These are phyloP conservation scores for Brassica napus DNA, from an alignment of 345 rosid species.

Conservation along the genomic window Da-Ae NC_063442.1:13954501-13955000, in stretches of 20 bases:
- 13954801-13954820: constrained; percentile 36
- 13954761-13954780: constrained; percentile 8
- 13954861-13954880: constrained; percentile 71
- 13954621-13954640: constrained; percentile 46
- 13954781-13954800: neutral
- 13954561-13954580: neutral
- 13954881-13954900: constrained; percentile 94
- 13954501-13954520: constrained; percentile 69
- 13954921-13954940: no score
- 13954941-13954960: neutral
- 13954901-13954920: neutral
- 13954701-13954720: constrained; percentile 76
- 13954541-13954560: constrained; percentile 63
- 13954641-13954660: constrained; percentile 93
- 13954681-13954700: constrained; percentile 69
- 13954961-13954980: constrained; percentile 51
- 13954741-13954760: neutral
- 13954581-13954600: neutral
- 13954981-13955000: constrained; percentile 91
- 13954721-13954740: neutral
- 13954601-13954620: constrained; percentile 13
- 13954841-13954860: constrained; percentile 80
- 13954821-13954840: constrained; percentile 94
- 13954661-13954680: constrained; percentile 66
- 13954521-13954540: constrained; percentile 81